Conservation (phyloP, 1,284 basidiomycete genomes). For the Fomitopsis palustris region DNA sequence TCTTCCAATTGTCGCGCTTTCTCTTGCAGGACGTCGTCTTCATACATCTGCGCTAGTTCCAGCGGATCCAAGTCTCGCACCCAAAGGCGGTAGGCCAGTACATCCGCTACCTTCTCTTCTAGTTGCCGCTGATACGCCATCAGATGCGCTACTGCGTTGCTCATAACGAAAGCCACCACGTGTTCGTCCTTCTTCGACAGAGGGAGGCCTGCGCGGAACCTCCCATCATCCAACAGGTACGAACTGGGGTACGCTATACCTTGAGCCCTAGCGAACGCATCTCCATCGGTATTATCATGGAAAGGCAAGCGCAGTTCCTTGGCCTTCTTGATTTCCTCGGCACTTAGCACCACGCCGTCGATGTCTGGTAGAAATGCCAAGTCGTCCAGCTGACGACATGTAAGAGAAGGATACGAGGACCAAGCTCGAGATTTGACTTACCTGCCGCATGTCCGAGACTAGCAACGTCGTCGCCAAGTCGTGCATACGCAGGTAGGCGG, state of each 20-base stretch:
- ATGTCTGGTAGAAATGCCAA: background rate
- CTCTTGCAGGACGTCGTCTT: background rate
- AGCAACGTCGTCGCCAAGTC: background rate
- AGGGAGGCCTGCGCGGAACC: conserved; percentile 9
- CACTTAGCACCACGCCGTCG: background rate
- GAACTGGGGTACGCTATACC: conserved; percentile 7
- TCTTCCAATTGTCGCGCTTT: background rate
- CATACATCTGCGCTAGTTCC: background rate
- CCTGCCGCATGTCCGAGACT: background rate
- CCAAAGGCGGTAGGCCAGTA: conserved; percentile 1
- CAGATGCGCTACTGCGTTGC: background rate
- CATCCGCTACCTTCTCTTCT: background rate
- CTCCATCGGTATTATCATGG: background rate
- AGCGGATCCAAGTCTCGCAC: background rate
- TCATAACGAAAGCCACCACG: background rate
- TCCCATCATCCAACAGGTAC: conserved; percentile 6
- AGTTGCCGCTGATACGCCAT: background rate
- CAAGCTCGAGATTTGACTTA: background rate
- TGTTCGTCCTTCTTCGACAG: background rate
- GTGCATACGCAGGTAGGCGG: background rate
- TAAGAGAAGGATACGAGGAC: background rate
- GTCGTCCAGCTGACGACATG: background rate
- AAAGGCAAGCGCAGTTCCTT: background rate
- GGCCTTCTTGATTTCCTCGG: background rate
- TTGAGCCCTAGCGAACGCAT: conserved; percentile 7